A percentile compares a stretch with the other conserved stretches of the same genome.
These are phyloP conservation scores for Quercus parvula DNA, from an alignment of 306 rosid species.

Conservation along the genomic window DNA sequence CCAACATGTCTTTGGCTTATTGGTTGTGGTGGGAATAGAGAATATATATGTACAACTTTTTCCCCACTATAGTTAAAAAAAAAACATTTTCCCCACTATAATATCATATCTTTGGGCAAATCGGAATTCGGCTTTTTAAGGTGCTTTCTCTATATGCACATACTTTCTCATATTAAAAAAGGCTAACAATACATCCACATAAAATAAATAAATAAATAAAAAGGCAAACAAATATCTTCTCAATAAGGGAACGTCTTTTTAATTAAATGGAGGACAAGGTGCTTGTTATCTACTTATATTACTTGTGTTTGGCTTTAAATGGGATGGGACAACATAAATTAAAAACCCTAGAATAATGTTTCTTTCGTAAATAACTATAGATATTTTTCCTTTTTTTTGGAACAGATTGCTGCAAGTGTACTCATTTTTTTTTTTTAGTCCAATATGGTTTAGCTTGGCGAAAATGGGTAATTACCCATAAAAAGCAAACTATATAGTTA, in stretches of 20 bases:
- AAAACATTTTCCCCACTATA: slow-evolving; percentile 26
- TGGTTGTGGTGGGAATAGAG: slow-evolving; percentile 38
- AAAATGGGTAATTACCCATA: no score
- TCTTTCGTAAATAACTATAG: not conserved
- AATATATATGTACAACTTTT: slow-evolving; percentile 33
- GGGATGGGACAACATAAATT: not conserved
- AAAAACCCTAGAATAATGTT: not conserved
- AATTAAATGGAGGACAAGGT: slow-evolving; percentile 4
- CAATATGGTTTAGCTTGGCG: no score
- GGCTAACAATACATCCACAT: no score
- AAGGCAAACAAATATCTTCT: slow-evolving; percentile 16
- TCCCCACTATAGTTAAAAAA: slow-evolving; percentile 2
- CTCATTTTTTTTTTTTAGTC: no score
- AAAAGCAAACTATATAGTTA: no score
- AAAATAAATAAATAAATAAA: not conserved
- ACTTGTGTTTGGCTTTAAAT: not conserved
- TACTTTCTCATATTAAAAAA: slow-evolving; percentile 14
- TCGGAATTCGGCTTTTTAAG: slow-evolving; percentile 64
- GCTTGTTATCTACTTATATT: not conserved
- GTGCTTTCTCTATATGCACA: slow-evolving; percentile 45
- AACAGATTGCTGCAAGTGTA: no score
- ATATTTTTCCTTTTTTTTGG: not conserved
- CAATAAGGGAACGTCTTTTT: slow-evolving; percentile 8
- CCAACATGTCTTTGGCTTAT: slow-evolving; percentile 38
- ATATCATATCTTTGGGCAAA: slow-evolving; percentile 52